These are phyloP conservation scores for Margaritispora aquatica DNA, from an alignment of 495 filamentous ascomycete species.

Conservation along the genomic window DNA sequence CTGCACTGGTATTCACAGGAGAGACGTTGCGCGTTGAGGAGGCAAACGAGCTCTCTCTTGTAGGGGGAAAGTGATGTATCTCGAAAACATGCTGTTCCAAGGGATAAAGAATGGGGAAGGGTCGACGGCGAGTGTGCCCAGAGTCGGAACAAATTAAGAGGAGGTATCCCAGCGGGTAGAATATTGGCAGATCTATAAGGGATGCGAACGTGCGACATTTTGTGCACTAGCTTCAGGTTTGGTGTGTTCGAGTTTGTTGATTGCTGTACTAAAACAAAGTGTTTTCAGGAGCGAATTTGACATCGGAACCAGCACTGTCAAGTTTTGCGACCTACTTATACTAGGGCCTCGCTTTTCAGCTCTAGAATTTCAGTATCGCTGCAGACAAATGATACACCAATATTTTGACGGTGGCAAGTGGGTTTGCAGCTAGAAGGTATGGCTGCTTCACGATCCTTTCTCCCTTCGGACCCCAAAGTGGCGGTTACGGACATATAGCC, in stretches of 20 bases:
- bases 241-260: neutral
- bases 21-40: constrained; percentile 9
- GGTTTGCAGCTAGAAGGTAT: neutral
- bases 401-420: neutral
- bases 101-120: constrained; percentile 16
- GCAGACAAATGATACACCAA: neutral
- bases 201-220: constrained; percentile 10
- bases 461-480: neutral
- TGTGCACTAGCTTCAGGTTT: neutral
- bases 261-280: neutral
- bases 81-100: constrained; percentile 20
- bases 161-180: constrained; percentile 8
- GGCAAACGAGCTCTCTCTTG: constrained; percentile 11
- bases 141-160: constrained; percentile 16
- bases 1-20: constrained; percentile 17
- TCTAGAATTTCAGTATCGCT: neutral
- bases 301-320: neutral
- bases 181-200: constrained; percentile 12
- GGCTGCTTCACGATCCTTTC: neutral
- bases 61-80: constrained; percentile 17
- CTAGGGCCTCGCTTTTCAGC: neutral
- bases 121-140: constrained; percentile 17
- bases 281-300: neutral
- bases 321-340: neutral
- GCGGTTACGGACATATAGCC: neutral